phyloP scores from a whole-genome alignment of 1,284 basidiomycete genomes.

The Irpex lacteus region DNA sequence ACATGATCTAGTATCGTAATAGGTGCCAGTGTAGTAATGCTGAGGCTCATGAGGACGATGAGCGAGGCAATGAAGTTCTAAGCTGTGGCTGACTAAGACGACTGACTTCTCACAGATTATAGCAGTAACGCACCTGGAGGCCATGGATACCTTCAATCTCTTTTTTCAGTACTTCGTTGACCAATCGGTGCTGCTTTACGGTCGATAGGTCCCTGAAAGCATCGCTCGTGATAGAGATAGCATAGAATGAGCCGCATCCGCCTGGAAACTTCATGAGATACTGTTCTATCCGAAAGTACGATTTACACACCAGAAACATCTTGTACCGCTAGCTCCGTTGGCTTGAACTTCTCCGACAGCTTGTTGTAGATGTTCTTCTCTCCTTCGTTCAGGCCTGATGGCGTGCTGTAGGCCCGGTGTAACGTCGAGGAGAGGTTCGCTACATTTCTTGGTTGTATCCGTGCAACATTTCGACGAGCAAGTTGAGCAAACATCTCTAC shows the following conservation, averaged over 20 bases:
- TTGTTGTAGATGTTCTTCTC: conserved; percentile 74
- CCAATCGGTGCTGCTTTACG: conserved; percentile 93
- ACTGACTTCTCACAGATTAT: neutral
- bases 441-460: conserved; percentile 4
- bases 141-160: conserved; percentile 95
- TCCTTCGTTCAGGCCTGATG: conserved; percentile 45
- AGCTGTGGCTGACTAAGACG: conserved; percentile 8
- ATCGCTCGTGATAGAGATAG: conserved; percentile 84
- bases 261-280: conserved; percentile 44
- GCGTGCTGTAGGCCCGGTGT: neutral
- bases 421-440: neutral
- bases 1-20: neutral
- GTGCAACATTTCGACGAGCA: conserved; percentile 23
- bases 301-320: conserved; percentile 78
- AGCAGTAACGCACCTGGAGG: conserved; percentile 64
- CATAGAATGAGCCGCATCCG: conserved; percentile 96
- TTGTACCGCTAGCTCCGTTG: conserved; percentile 77
- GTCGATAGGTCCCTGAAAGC: conserved; percentile 85
- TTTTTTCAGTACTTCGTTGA: conserved; percentile 85
- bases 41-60: conserved; percentile 1
- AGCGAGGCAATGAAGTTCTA: conserved; percentile 10
- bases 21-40: neutral
- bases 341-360: conserved; percentile 70
- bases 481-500: conserved; percentile 29
- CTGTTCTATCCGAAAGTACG: neutral